Evolutionary conservation across 2,329 filamentous ascomycete species (phyloP), one percentile per base, ranked within the genome.

Genomic region (Paecilomyces niveus): DNA sequence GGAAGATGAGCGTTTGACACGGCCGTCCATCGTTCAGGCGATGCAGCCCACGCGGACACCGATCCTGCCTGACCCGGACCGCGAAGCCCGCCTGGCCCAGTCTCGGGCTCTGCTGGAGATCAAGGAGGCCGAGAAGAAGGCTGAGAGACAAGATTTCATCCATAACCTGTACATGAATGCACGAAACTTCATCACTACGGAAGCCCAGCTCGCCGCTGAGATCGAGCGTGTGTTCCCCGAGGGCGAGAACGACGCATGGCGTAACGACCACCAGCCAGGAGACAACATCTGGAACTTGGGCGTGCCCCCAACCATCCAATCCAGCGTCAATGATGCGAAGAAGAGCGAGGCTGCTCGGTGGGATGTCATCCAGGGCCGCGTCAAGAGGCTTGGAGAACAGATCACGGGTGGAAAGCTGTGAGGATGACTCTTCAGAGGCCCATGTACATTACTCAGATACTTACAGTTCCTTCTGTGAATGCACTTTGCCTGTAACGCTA

Each of bases 111-210:
- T 74, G 57, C 56, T 79, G 58, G 69, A 76, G 54, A 74, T 77
- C 13, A 72, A 81, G 50, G 72, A 78, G 32, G 76, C 74, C 9
- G 72, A 77, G 56, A 85, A 86, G 70, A 78, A 80, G 51, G 81
- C 86, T 59, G 80, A 81, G 56, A 84, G 89, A 55, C 81, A 84
- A 61, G 85, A 93, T 64, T 83, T 87, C 15, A 77, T 99, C 31
- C 90, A 96, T 75, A 86, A 90, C 59, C 83, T 99, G 11, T 99
- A 99, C 76, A 89, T 94, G 77, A 89, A 92, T 66, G 92, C 94
- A 4, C 84, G 89, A 26, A 80, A 85, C 45, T 99, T 97, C 76
- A 97, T 99, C 70, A 87, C 91, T 18, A 87, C 83, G 24, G 92
- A 96, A 72, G 77, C 82, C 55, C 88, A 96, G 72, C 83, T 99